A percentile compares a stretch with the other conserved stretches of the same genome.
Evolutionary conservation across 2,329 filamentous ascomycete genomes (phyloP).

Genomic region (Fusarium caatingaense): DNA sequence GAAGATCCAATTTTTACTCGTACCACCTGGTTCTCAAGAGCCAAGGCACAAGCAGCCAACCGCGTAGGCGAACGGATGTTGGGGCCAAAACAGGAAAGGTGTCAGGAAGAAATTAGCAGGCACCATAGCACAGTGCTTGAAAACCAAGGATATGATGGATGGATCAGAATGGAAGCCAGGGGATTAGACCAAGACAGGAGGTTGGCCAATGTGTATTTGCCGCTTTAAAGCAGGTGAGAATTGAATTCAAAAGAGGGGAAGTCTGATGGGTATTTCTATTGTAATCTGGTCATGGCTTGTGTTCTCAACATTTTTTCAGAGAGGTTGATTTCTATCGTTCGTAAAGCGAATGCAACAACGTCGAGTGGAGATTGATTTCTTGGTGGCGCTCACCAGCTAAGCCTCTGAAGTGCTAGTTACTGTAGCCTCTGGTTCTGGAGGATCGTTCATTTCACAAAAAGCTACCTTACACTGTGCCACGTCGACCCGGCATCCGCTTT

Average conservation of each 20-base stretch:
- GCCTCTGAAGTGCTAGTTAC: neutral
- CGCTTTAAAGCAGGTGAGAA: neutral
- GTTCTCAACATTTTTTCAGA: neutral
- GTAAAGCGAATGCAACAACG: neutral
- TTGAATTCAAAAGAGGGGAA: neutral
- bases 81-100: slow-evolving; percentile 35
- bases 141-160: neutral
- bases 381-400: neutral
- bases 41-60: slow-evolving; percentile 31
- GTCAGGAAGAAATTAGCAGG: slow-evolving; percentile 41
- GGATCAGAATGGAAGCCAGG: neutral
- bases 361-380: neutral
- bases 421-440: neutral
- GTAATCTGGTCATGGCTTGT: neutral
- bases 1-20: slow-evolving; percentile 17
- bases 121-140: slow-evolving; percentile 12
- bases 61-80: slow-evolving; percentile 31
- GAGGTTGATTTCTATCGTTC: neutral
- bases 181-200: neutral
- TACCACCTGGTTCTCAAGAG: slow-evolving; percentile 26
- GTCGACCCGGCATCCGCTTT: slow-evolving; percentile 8
- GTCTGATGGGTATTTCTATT: neutral
- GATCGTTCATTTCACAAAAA: neutral
- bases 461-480: slow-evolving; percentile 28
- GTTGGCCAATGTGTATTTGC: neutral